phyloP scores from a whole-genome alignment of 495 filamentous ascomycete species.

The Lepidopterella palustris region DNA sequence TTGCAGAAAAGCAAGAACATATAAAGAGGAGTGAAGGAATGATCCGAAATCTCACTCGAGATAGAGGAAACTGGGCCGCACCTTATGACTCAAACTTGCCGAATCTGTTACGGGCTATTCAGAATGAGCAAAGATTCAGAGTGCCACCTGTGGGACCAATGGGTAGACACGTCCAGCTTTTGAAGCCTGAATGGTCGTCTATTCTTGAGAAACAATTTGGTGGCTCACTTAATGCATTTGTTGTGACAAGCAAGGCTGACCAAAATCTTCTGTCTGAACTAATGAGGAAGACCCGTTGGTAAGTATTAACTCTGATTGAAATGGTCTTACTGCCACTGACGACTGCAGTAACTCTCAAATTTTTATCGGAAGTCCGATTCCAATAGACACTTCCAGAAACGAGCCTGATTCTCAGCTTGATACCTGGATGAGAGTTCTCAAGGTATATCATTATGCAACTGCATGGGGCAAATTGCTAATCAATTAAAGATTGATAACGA shows the following conservation, averaged over 20 bases:
- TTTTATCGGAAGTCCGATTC: slow-evolving; percentile 54
- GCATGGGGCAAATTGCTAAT: neutral
- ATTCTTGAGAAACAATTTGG: slow-evolving; percentile 72
- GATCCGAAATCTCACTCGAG: slow-evolving; percentile 46
- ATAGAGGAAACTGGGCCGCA: slow-evolving; percentile 44
- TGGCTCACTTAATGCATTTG: slow-evolving; percentile 58
- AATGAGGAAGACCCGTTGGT: slow-evolving; percentile 57
- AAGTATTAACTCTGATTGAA: slow-evolving; percentile 3
- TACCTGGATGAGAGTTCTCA: slow-evolving; percentile 71
- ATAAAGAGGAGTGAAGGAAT: slow-evolving; percentile 41
- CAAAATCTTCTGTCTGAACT: slow-evolving; percentile 53
- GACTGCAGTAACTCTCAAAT: slow-evolving; percentile 50
- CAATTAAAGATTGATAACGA: slow-evolving; percentile 62
- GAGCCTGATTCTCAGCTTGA: slow-evolving; percentile 68
- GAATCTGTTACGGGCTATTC: slow-evolving; percentile 58
- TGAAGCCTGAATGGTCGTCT: slow-evolving; percentile 76
- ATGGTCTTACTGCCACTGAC: slow-evolving; percentile 9
- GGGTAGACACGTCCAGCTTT: slow-evolving; percentile 64
- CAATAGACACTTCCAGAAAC: slow-evolving; percentile 55
- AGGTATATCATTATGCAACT: slow-evolving; percentile 39
- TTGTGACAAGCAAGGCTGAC: slow-evolving; percentile 71
- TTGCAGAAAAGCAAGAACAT: slow-evolving; percentile 33
- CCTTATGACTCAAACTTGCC: slow-evolving; percentile 60
- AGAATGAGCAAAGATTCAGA: slow-evolving; percentile 57
- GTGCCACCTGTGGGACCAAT: slow-evolving; percentile 77